Evolutionary conservation across 441 rosid genomes (phyloP), one percentile per base, ranked within the genome.

Genomic region (Monsonia emarginata): DNA sequence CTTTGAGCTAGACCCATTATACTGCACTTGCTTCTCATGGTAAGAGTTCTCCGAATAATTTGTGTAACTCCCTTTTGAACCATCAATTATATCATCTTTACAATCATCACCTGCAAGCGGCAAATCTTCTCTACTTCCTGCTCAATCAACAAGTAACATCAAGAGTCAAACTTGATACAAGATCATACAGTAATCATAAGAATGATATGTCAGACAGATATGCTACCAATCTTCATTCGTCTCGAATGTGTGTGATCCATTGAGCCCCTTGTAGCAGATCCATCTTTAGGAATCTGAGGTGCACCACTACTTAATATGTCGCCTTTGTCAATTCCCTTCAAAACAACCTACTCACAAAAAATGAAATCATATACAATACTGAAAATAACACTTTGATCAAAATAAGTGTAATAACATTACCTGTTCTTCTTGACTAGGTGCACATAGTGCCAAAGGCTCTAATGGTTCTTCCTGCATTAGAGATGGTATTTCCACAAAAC

Each of bases 261-360:
- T 0, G 83, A 48, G 79, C 78, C 87, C 72, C 86, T 71, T 18
- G 89, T 96, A 30, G 56, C 50, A 56, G 86, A 71, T 66, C 87
- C 95, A 75, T 92, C 97, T 82, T 91, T 95, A 21, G 90, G 72
- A 27, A 78, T 73, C 79, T 84, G 99, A 38, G 95, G 88, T 46
- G 96, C 95, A 61, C 96, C 91, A 38, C 97, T 91, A 68, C 95
- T 86, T 59, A 89, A 82, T 31, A 87, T 76, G 27, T 86, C 95
- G 54, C 99, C 99, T 76, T 84, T 83, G 78, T 85, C 94, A 81
- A 95, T 92, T 70, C 84, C 97, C 66, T 84, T 83, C 80, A 95
- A 71, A 76, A 87, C 75, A 76, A 59, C 85, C 99, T 91, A 68
- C 31, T n/a, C n/a, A 67, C 68, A 66, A 63, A 61, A 4, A 31